Evolutionary conservation across 495 filamentous ascomycete species (phyloP).

Genomic region (Penicillium cinerascens): DNA sequence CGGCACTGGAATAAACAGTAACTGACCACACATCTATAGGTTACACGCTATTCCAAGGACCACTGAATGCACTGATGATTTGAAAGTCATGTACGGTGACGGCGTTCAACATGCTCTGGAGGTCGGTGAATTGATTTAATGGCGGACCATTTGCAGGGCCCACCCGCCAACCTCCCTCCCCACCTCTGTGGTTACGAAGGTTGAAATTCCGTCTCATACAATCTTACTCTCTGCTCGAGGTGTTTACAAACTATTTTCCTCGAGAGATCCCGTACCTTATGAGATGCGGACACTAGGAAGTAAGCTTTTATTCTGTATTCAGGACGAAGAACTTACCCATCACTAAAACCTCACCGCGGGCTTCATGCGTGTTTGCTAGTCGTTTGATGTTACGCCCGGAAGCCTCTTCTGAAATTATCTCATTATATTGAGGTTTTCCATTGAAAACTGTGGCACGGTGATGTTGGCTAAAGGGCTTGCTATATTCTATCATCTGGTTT

Average conservation of each 20-base stretch:
- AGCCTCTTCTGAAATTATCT: constrained; percentile 8
- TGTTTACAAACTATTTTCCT: constrained; percentile 5
- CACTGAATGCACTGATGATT: neutral
- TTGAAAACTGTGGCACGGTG: constrained; percentile 5
- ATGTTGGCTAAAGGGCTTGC: constrained; percentile 6
- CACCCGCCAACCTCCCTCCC: too few species aligned
- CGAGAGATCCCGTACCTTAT: neutral
- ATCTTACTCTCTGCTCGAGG: constrained; percentile 3
- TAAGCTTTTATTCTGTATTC: neutral
- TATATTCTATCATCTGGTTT: too few species aligned
- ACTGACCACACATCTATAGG: too few species aligned
- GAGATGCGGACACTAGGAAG: constrained; percentile 5
- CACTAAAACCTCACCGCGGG: constrained; percentile 2
- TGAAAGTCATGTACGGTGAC: too few species aligned
- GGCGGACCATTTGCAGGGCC: too few species aligned
- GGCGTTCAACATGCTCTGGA: too few species aligned
- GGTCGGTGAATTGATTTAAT: too few species aligned
- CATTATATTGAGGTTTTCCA: neutral
- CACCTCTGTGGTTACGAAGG: neutral
- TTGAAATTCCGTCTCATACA: constrained; percentile 6
- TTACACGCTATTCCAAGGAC: neutral
- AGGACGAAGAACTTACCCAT: constrained; percentile 1
- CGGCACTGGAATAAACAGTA: too few species aligned
- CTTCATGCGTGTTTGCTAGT: constrained; percentile 6
- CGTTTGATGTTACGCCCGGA: constrained; percentile 5